A percentile compares a stretch with the other conserved stretches of the same genome.
These are phyloP conservation scores for Avena insularis DNA, from an alignment of 176 grass and related monocot genomes.

Conservation along the genomic window DNA sequence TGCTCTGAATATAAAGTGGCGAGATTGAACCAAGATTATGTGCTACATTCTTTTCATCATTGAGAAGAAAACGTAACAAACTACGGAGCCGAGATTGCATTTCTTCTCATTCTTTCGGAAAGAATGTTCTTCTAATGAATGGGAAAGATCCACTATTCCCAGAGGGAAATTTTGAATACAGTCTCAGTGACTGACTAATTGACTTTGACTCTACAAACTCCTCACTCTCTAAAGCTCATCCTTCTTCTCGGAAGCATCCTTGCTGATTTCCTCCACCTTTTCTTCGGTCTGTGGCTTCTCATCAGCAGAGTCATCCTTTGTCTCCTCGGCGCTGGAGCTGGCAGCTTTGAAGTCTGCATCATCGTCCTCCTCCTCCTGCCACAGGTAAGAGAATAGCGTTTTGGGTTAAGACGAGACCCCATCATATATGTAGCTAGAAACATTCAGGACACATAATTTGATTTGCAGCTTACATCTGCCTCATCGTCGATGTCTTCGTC, in stretches of 20 bases:
- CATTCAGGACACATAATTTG: conserved; percentile 2
- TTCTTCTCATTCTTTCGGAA: background rate
- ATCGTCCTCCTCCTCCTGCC: conserved; percentile 46
- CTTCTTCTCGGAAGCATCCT: conserved; percentile 36
- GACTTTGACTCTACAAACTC: background rate
- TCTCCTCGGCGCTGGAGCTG: background rate
- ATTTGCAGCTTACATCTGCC: conserved; percentile 39
- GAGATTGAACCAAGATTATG: background rate
- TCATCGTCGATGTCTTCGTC: conserved; percentile 14
- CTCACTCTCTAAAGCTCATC: conserved; percentile 59
- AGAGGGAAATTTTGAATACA: background rate
- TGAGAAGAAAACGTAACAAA: background rate
- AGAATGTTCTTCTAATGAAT: conserved; percentile 1
- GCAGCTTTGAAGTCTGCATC: conserved; percentile 23
- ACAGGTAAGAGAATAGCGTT: conserved; percentile 5
- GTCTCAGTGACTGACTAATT: background rate
- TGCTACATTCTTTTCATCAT: background rate
- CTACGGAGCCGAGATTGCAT: background rate
- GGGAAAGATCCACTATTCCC: background rate
- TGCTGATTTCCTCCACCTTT: conserved; percentile 36
- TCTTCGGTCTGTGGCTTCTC: conserved; percentile 11
- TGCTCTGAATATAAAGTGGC: no score
- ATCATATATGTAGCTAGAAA: background rate
- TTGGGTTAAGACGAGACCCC: background rate
- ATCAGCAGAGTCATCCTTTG: background rate